Percentiles rank a stretch among this genome's conserved stretches.
These are phyloP conservation scores for Ogataea hybrid DNA, from an alignment of 1,139 yeast species.

Conservation along the genomic window DNA sequence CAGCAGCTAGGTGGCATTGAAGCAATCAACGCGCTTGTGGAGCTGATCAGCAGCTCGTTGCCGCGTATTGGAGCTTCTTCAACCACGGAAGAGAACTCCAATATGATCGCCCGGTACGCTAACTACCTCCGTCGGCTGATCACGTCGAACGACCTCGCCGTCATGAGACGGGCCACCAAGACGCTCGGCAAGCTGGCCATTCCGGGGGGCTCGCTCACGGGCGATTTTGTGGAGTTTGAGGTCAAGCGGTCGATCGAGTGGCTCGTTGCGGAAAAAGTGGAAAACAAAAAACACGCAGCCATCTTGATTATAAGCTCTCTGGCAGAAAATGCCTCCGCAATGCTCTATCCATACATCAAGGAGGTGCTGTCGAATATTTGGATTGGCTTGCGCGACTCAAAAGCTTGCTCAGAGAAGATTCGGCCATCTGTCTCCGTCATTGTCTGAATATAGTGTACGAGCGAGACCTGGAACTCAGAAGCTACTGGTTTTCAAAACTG, in stretches of 20 bases:
- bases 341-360: conserved; percentile 73
- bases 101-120: conserved; percentile 86
- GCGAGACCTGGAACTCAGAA: conserved; percentile 69
- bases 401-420: conserved; percentile 71
- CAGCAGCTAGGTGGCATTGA: conserved; percentile 88
- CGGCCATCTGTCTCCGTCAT: conserved; percentile 76
- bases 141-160: conserved; percentile 77
- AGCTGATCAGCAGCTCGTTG: conserved; percentile 31
- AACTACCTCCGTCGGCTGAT: conserved; percentile 81
- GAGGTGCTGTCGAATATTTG: conserved; percentile 81
- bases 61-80: conserved; percentile 36
- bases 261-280: conserved; percentile 79
- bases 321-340: conserved; percentile 85
- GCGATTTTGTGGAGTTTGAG: conserved; percentile 91
- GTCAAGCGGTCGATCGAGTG: conserved; percentile 89
- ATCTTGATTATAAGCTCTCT: conserved; percentile 78
- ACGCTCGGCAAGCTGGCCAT: conserved; percentile 87
- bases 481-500: conserved; percentile 71
- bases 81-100: conserved; percentile 72
- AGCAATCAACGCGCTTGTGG: conserved; percentile 85
- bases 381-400: conserved; percentile 82
- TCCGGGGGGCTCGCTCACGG: conserved; percentile 85
- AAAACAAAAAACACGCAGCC: conserved; percentile 86
- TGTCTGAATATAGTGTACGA: conserved; percentile 78
- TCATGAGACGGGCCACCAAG: conserved; percentile 82